Base-by-base conservation (phyloP, 2,329 filamentous ascomycete species). In the Penicillium psychrosexuale region DNA sequence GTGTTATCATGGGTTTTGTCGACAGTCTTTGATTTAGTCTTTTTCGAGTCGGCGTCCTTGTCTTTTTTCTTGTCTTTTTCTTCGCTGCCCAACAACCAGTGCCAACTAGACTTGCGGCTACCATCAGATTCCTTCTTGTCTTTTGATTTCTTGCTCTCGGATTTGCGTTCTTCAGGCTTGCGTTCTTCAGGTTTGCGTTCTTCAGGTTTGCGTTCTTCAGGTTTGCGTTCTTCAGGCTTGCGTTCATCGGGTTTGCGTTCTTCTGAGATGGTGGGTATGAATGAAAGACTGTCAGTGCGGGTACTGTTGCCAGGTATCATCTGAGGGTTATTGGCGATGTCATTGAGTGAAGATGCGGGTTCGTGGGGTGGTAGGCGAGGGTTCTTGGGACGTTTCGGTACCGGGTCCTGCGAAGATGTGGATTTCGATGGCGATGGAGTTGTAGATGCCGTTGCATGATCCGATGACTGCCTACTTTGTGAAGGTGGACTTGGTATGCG, bases 171-270 rank as follows among this genome's bases (percentile, higher is more conserved):
- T 55, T 92, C 89, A 1, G 78, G 65, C 64, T 87, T 89, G 73
- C 84, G 88, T 54, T 92, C 89, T 55, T 91, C 88, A 1, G 22
- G 22, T 24, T 24, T 24, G 73, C 84, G 88, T 54, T 92, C 89
- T n/a, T n/a, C n/a, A n/a, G n/a, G n/a, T 65, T 88, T 90, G 71
- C 85, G 88, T 51, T 94, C 89, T 55, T 92, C 89, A 1, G 78
- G 65, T 64, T 87, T 89, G 73, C 84, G 88, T 54, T 92, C 89
- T 55, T 91, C 88, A 1, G 22, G 22, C 2, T 24, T 24, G 73
- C 84, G 88, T 54, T 92, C 89, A 55, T 91, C 88, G 4, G 22
- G 22, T 24, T 24, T 24, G 73, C 84, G 88, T 54, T 92, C 89
- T 55, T 91, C 88, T 2, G 77, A 77, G 42, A 89, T 77, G 0